Conservation (phyloP, 179 eudicot species). For the Kewa caespitosa region DNA sequence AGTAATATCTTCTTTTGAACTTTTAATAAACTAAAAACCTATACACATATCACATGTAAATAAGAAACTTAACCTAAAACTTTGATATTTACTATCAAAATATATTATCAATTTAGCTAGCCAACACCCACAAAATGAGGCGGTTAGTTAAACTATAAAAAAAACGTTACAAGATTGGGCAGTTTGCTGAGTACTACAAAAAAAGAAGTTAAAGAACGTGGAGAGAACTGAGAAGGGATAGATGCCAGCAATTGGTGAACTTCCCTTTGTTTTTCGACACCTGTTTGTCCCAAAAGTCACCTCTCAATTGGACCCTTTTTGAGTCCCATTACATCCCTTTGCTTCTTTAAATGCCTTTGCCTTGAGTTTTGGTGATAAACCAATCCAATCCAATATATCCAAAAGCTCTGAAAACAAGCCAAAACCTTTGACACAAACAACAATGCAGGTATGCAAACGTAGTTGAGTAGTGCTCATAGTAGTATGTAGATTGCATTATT, state of each 20-base stretch:
- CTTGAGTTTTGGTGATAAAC: neutral
- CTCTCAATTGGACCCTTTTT: slow-evolving; percentile 22
- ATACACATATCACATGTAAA: no score
- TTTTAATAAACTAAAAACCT: no score
- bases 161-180: neutral
- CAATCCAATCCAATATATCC: neutral
- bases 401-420: neutral
- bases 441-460: neutral
- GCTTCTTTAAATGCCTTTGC: neutral
- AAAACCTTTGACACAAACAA: neutral
- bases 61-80: no score
- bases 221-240: neutral
- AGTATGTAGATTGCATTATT: no score
- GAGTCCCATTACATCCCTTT: neutral
- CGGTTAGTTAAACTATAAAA: no score
- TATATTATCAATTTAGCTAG: no score
- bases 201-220: neutral
- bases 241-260: slow-evolving; percentile 17
- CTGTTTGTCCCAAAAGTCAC: neutral
- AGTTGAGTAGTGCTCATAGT: no score
- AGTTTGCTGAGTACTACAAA: neutral
- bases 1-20: no score
- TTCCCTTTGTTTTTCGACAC: slow-evolving; percentile 9
- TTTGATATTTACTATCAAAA: no score
- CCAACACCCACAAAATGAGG: no score